Base-by-base conservation (phyloP, 2,329 filamentous ascomycete species). In the Fonsecaea nubica region DNA sequence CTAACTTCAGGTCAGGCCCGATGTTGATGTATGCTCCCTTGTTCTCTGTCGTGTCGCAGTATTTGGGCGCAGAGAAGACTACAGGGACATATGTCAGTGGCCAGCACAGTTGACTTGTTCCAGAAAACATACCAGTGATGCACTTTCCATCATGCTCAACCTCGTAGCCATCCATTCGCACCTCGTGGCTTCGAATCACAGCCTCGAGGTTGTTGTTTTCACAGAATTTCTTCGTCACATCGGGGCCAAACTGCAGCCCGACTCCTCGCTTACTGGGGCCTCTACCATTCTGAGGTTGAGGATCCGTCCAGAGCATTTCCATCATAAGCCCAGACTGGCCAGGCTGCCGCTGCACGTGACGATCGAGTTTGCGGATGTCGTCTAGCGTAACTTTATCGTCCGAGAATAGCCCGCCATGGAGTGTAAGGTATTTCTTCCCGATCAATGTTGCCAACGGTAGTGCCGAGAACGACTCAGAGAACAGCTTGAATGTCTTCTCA, bases 241-340 rank as follows among this genome's bases (percentile, higher is more conserved):
- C 95, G 0, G 95, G 95, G 0, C 95, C 95, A 74, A 99, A 99
- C 77, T 98, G 93, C 80, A 98, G 87, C 60, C 95, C 95, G 21
- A 99, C 94, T 72, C 95, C 95, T 77, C 95, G 88, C 85, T 99
- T 99, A 83, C 93, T 97, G 53, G 95, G 95, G 8, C 93, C 92
- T 72, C 95, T 89, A 60, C 95, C 95, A 33, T 91, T 89, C 73
- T 89, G 85, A 0, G 91, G 86, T 78, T 99, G 95, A 2, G 95
- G 95, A 77, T 99, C 95, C 0, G 95, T 98, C 95, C 95, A 99
- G 55, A 99, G 86, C 95, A 99, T 99, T 81, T 99, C 95, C 95
- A 99, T 99, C 95, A 99, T 99, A 74, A 99, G 82, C 13, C 95
- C 95, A 57, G 91, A 83, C 78, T 99, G 95, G 36, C 95, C 95